Conservation (phyloP, 306 rosid species). For the Spatholobus suberectus region DNA sequence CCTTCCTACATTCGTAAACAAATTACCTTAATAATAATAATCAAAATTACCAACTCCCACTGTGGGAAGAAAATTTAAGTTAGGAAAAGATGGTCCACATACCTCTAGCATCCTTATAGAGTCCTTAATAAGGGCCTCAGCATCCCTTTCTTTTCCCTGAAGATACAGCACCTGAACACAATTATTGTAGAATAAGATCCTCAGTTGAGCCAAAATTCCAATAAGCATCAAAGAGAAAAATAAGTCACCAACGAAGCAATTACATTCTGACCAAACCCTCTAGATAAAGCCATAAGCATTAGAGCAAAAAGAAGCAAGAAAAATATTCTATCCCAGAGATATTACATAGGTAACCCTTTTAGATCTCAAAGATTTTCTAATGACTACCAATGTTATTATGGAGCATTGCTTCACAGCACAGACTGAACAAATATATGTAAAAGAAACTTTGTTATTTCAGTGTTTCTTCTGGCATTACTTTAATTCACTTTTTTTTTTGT, state of each 20-base stretch:
- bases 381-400: neutral
- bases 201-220: constrained; percentile 14
- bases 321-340: neutral
- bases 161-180: constrained; percentile 74
- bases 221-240: constrained; percentile 9
- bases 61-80: constrained; percentile 11
- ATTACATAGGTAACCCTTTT: neutral
- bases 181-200: constrained; percentile 33
- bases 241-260: neutral
- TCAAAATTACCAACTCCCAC: constrained; percentile 26
- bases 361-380: neutral
- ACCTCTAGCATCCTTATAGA: constrained; percentile 89
- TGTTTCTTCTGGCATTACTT: neutral
- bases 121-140: constrained; percentile 74
- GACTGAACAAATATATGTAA: neutral
- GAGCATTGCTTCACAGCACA: neutral
- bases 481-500: neutral
- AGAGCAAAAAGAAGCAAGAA: neutral
- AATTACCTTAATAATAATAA: constrained; percentile 26
- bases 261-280: constrained; percentile 32
- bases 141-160: constrained; percentile 80
- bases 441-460: constrained; percentile 7
- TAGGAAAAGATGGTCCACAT: constrained; percentile 43
- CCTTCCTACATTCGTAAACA: constrained; percentile 64
- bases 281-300: neutral